phyloP scores from a whole-genome alignment of 306 rosid species.

The Sphenostylis stenocarpa region DNA sequence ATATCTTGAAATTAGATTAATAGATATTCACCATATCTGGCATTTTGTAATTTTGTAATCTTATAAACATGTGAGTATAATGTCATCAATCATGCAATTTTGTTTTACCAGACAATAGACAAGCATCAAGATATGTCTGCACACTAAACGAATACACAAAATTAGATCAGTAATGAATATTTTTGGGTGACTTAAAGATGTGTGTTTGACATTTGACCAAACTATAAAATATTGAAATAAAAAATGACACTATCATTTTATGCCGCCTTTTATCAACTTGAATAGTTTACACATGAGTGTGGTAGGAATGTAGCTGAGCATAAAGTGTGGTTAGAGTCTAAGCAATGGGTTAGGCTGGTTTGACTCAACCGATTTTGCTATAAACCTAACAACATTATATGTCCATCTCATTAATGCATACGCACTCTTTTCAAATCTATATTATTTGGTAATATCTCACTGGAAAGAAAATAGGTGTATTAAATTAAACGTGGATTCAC shows the following conservation, averaged over 20 bases:
- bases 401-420: neutral
- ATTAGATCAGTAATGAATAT: neutral
- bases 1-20: conserved; percentile 22
- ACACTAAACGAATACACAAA: conserved; percentile 13
- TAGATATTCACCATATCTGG: conserved; percentile 2
- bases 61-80: conserved; percentile 25
- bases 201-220: conserved; percentile 1
- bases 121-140: conserved; percentile 3
- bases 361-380: too few relatives aligned
- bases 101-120: conserved; percentile 18
- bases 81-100: conserved; percentile 22
- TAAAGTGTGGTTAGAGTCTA: neutral
- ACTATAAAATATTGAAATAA: neutral
- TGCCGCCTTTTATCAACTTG: neutral
- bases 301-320: neutral
- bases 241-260: neutral
- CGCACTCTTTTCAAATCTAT: neutral
- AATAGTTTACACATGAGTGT: neutral
- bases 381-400: neutral
- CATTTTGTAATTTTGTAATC: conserved; percentile 20
- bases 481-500: neutral
- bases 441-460: neutral
- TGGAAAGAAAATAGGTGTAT: neutral
- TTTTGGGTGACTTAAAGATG: neutral
- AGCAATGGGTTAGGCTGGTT: neutral